Evolutionary conservation across 2,329 filamentous ascomycete species (phyloP), one percentile per base, ranked within the genome.

Genomic region (Aspergillus nomiae): DNA sequence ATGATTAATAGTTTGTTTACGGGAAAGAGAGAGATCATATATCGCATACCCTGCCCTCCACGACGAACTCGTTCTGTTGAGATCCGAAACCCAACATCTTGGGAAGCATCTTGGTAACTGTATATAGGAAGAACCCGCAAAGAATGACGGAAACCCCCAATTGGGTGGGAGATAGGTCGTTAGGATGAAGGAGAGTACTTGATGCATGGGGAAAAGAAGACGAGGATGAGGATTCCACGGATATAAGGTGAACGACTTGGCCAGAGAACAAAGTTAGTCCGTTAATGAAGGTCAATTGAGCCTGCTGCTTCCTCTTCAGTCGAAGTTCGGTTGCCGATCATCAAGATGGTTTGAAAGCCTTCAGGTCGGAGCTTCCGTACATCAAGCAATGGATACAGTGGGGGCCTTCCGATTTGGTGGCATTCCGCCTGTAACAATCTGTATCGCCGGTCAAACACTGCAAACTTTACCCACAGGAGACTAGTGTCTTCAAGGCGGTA

Each of bases 1-100:
- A 51, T 34, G 48, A 21, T 51, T 21, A 51, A 19, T n/a, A 32
- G n/a, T 30, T 32, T 30, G 9, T 57, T 21, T 58, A 34, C 28
- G 16, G 50, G 14, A 10, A n/a, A 16, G 26, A 50, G n/a, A 34
- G 10, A 24, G 11, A 41, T 32, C 16, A 14, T 41, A 41, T 41
- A n/a, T 32, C 16, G 70, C 82, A 70, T 80, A 95, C 94, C 84
- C 90, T 91, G 76, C 92, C 92, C 71, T 93, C 88, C 12, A 97
- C 91, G 57, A 89, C 87, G 82, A 98, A 92, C 65, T 92, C 86
- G 75, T 96, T 92, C 69, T 96, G 92, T 70, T 86, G 89, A 54
- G 68, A 62, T 12, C 70, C 68, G 59, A 78, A 74, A 53, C 78
- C 75, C 62, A 80, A 70, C 80, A 82, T 79, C 34, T 36, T 36